Evolutionary conservation across 2,329 filamentous ascomycete genomes (phyloP), one percentile per base, ranked within the genome.

Genomic region (Stagonosporopsis cucurbitacearum): DNA sequence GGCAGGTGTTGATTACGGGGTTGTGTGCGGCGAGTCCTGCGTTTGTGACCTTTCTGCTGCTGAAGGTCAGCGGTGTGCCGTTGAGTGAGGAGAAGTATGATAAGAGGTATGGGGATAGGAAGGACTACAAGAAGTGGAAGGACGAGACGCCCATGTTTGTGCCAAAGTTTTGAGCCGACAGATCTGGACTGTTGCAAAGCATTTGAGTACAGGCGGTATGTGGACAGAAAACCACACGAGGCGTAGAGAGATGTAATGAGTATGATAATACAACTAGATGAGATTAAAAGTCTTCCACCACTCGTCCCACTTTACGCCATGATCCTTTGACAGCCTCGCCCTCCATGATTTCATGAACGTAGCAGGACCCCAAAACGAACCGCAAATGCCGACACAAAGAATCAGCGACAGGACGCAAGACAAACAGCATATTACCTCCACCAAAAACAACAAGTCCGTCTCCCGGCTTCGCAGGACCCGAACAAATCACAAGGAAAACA

Each of bases 11-110:
- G n/a, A 81, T 80, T 0, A 50, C 80, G 52, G 78, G 77, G 0
- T 73, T 87, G 70, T 83, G 82, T 50, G 83, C 78, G 41, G 78
- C 84, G 20, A 88, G 86, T 72, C 88, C 88, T 9, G 84, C 83
- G 0, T 90, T 90, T 70, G 83, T 86, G 32, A 80, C 80, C 0
- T 85, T 89, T 50, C 71, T 90, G 66, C 71, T 90, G 52, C 75
- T 86, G 35, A 86, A 87, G 77, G 81, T 90, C 33, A 81, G 81
- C 39, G 87, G 87, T 6, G 80, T 90, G 23, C 86, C 87, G 4
- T 63, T 90, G 72, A 89, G 85, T 62, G 87, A 90, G 78, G 79
- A 78, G 37, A 90, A 90, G 76, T 90, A 90, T 66, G 86, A 90
- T 71, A 81, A 84, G 74, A 77, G 78, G 49, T 90, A 84, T 65